Evolutionary conservation across 202 grass and related monocot species (phyloP).

Genomic region (Carex sylvatica): DNA sequence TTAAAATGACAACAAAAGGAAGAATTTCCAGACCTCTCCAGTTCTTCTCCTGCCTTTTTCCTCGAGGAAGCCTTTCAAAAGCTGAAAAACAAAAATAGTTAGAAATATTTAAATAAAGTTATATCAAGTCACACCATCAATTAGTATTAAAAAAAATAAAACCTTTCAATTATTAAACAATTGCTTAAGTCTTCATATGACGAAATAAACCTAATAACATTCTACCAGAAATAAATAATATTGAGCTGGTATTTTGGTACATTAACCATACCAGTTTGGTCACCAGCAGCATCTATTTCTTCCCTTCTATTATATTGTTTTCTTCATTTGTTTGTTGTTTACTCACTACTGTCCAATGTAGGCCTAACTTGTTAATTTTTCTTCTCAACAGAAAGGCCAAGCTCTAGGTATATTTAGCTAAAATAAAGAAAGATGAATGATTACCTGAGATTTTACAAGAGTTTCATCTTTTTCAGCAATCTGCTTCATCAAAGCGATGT

Average conservation of each 20-base stretch:
- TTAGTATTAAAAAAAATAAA: not conserved
- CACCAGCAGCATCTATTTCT: conserved; percentile 8
- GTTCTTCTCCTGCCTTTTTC: conserved; percentile 34
- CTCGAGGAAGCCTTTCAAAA: conserved; percentile 47
- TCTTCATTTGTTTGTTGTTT: conserved; percentile 7
- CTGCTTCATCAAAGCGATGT: conserved; percentile 53
- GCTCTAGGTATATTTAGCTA: not conserved
- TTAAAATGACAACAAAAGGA: not conserved
- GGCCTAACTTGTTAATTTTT: not conserved
- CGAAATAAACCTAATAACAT: not conserved
- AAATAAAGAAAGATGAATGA: not conserved
- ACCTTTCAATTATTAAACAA: not conserved
- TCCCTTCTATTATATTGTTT: not conserved
- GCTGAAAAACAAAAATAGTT: conserved; percentile 45
- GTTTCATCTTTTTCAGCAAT: conserved; percentile 47
- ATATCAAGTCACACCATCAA: not conserved
- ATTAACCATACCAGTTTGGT: not conserved
- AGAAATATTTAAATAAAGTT: conserved; percentile 8
- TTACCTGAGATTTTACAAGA: conserved; percentile 71
- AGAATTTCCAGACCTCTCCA: conserved; percentile 41
- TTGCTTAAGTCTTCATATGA: not conserved
- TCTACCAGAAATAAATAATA: not conserved
- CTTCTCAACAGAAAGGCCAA: not conserved
- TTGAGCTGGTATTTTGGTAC: not conserved
- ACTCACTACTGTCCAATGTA: not conserved